Evolutionary conservation across 768 basidiomycete genomes (phyloP), one percentile per base, ranked within the genome.

Genomic region (Pleurotus pulmonarius): DNA sequence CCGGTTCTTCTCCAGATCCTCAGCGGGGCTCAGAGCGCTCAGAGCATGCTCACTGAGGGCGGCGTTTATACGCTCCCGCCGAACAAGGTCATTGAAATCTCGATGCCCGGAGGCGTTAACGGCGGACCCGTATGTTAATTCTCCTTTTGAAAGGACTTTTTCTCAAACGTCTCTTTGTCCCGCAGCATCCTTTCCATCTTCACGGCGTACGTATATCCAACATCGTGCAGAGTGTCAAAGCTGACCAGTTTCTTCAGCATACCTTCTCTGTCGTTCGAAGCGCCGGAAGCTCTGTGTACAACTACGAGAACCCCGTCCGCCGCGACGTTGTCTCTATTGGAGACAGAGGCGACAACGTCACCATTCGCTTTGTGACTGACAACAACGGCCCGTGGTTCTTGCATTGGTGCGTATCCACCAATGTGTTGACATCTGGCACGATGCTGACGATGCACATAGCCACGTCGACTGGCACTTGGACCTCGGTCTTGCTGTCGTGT

Each of bases 241-340:
- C 8, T 26, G 24, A 7, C 24, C 18, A 38, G 2, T 15, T 22
- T 46, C 16, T 34, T 3, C 48, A 70, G 75, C 76, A 71, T 49
- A 29, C 65, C 13, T 77, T 76, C 59, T 65, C 63, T 46, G 76
- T 77, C 9, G 64, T 77, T 46, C 68, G 72, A 49, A 74, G 64
- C 47, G 70, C 69, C 1, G 68, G 65, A 8, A 67, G 64, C 25
- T 56, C 58, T 3, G 41, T 44, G 0, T 74, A 75, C 60, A 78
- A 78, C 58, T 75, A 69, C 55, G 25, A 59, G 4, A 74, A 87
- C 62, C 85, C 85, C 0, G 62, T 65, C 55, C 71, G 78, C 56
- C 75, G 86, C 48, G 86, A 87, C 64, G 82, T 82, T 1, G 76
- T 85, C 5, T 64, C 57, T 51, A 65, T 69, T 16, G 73, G 76